Conservation (phyloP, 1,284 basidiomycete genomes). For the Cutaneotrichosporon cavernicola region DNA sequence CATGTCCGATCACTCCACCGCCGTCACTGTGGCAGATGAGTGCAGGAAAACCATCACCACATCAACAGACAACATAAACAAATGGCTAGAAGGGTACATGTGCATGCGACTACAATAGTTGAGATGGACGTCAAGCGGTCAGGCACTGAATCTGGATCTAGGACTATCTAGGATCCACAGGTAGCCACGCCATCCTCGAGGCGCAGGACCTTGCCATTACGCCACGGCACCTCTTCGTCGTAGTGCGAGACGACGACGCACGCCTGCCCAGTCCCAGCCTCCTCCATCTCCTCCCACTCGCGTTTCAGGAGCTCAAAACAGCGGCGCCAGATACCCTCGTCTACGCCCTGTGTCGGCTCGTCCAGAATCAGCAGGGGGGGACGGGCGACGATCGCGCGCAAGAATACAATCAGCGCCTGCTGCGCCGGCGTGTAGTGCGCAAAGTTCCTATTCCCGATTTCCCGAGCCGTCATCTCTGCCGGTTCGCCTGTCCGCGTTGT, state of each 20-base stretch:
- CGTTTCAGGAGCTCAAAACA: constrained; percentile 64
- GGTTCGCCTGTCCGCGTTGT: constrained; percentile 9
- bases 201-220: constrained; percentile 28
- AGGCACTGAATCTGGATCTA: neutral
- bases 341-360: constrained; percentile 89
- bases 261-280: constrained; percentile 61
- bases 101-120: neutral
- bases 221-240: constrained; percentile 68
- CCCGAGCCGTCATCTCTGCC: constrained; percentile 15
- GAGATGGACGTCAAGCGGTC: neutral
- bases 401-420: constrained; percentile 74
- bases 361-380: constrained; percentile 75
- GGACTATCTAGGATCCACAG: neutral
- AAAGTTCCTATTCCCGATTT: constrained; percentile 57
- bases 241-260: constrained; percentile 84
- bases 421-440: constrained; percentile 65
- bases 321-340: constrained; percentile 67
- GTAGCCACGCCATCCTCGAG: constrained; percentile 35
- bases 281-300: constrained; percentile 51
- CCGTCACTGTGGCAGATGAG: no score
- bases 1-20: no score
- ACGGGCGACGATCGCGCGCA: constrained; percentile 73
- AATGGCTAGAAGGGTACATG: neutral
- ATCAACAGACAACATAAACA: no score
- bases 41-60: no score